Evolutionary conservation across 2,329 filamentous ascomycete species (phyloP), one percentile per base, ranked within the genome.

Genomic region (Ambrosiella cleistominuta): DNA sequence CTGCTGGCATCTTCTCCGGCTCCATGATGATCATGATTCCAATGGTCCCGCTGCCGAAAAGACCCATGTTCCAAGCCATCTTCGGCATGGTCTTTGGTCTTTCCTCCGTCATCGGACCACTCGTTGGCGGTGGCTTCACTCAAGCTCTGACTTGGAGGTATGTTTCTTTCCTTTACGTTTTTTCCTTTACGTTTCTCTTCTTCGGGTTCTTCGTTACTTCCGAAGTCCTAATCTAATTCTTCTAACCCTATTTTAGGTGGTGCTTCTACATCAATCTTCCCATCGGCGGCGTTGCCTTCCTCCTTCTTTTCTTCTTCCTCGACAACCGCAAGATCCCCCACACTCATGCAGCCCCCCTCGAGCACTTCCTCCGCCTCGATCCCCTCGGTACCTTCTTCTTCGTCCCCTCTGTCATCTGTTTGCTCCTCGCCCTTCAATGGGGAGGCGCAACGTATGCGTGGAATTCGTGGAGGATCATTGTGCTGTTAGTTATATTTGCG

Each of bases 361-460:
- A 72, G 58, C 75, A 79, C 54, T 65, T 80, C 56, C 69, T 71
- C 62, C 74, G 76, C 0, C 70, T 82, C 54, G 80, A 83, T 59
- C 78, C 78, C 0, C 64, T 82, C 1, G 81, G 81, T 35, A 81
- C 78, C 7, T 64, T 77, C 12, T 74, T 82, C 66, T 78, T 85
- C 62, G 67, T 84, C 13, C 80, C 81, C 0, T 74, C 74, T 38
- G 73, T 82, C 44, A 71, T 82, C 12, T 80, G 74, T 61, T 75
- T 84, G 42, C 68, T 85, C 2, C 69, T 85, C 4, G 81, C 81
- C 1, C 70, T 85, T 39, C 77, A 84, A 64, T 84, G 80, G 80
- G 79, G 79, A 56, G 79, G 79, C 2, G 72, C 72, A 1, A 71
- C 66, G 1, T 77, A 80, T 62, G 61, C 69, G 0, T 82, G 79